Percentiles rank a stretch among this genome's conserved stretches.
Evolutionary conservation across 441 rosid species (phyloP).

Genomic region (Francoa sonchifolia): DNA sequence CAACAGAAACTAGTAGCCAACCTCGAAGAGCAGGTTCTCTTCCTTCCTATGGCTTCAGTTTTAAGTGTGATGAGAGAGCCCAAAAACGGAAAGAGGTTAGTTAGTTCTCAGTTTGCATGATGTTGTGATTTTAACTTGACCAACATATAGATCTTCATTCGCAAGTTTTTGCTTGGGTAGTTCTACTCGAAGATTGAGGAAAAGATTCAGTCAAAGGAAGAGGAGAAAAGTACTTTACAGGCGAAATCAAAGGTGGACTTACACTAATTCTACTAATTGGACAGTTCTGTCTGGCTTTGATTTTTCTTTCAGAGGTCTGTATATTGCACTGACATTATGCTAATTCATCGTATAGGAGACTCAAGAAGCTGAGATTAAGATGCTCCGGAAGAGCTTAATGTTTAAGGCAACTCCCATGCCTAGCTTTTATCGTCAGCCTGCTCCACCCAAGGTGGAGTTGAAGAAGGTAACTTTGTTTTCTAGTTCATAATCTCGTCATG

Average conservation of each 20-base stretch:
- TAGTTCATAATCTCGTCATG: not conserved
- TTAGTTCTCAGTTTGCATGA: not conserved
- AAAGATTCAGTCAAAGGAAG: slow-evolving; percentile 84
- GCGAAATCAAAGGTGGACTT: slow-evolving; percentile 19
- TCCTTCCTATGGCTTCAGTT: slow-evolving; percentile 23
- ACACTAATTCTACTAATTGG: not conserved
- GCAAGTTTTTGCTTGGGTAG: slow-evolving; percentile 18
- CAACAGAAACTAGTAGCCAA: slow-evolving; percentile 10
- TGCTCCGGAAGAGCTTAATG: slow-evolving; percentile 18
- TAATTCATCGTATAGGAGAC: slow-evolving; percentile 13
- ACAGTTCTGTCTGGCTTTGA: not conserved
- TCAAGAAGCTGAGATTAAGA: slow-evolving; percentile 20
- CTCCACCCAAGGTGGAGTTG: slow-evolving; percentile 23
- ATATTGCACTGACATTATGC: not conserved
- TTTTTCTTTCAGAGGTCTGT: not conserved
- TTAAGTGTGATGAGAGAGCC: slow-evolving; percentile 24
- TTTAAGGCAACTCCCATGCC: slow-evolving; percentile 27
- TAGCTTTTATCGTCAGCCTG: slow-evolving; percentile 22
- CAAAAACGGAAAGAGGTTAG: slow-evolving; percentile 24
- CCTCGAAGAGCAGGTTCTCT: slow-evolving; percentile 15
- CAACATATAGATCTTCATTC: not conserved
- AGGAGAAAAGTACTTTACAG: slow-evolving; percentile 41
- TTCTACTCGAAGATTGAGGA: slow-evolving; percentile 89
- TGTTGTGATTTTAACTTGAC: not conserved
- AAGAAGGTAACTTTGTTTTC: slow-evolving; percentile 15